phyloP scores from a whole-genome alignment of 768 basidiomycete species.

The Xerocomellus dryophilus region DNA sequence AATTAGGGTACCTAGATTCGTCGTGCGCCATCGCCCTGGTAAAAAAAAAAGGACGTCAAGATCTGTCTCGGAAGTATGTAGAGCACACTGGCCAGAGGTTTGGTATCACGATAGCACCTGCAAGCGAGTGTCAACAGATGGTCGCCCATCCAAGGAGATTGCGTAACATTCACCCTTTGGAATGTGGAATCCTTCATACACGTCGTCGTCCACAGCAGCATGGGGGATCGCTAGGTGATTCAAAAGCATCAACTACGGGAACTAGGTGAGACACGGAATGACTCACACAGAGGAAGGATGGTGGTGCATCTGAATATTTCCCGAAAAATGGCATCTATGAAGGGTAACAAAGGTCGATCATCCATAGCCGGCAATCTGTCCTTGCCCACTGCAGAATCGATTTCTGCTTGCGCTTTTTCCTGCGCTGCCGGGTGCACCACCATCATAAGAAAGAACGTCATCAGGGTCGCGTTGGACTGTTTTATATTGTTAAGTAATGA shows the following conservation, averaged over 20 bases:
- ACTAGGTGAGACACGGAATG: neutral
- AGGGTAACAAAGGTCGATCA: slow-evolving; percentile 9
- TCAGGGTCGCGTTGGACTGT: neutral
- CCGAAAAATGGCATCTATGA: slow-evolving; percentile 4
- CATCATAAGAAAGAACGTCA: slow-evolving; percentile 14
- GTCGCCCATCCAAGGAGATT: neutral
- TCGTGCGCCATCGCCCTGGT: no score
- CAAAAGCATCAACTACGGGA: neutral
- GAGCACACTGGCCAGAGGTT: no score
- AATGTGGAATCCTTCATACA: slow-evolving; percentile 23
- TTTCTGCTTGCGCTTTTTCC: slow-evolving; percentile 5
- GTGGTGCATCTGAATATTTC: slow-evolving; percentile 1
- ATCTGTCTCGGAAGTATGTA: no score
- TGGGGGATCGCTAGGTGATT: slow-evolving; percentile 25
- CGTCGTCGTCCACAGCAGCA: slow-evolving; percentile 36
- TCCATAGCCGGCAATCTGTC: neutral
- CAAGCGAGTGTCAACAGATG: neutral
- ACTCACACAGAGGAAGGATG: slow-evolving; percentile 3
- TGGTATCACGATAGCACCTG: neutral
- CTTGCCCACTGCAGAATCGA: slow-evolving; percentile 2
- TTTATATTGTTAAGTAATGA: neutral
- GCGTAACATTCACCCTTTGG: neutral
- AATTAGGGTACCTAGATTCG: no score
- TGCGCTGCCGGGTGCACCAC: slow-evolving; percentile 2
- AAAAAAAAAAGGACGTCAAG: no score